phyloP scores from a whole-genome alignment of 2,329 filamentous ascomycete species.

The Corinectria fuckeliana region DNA sequence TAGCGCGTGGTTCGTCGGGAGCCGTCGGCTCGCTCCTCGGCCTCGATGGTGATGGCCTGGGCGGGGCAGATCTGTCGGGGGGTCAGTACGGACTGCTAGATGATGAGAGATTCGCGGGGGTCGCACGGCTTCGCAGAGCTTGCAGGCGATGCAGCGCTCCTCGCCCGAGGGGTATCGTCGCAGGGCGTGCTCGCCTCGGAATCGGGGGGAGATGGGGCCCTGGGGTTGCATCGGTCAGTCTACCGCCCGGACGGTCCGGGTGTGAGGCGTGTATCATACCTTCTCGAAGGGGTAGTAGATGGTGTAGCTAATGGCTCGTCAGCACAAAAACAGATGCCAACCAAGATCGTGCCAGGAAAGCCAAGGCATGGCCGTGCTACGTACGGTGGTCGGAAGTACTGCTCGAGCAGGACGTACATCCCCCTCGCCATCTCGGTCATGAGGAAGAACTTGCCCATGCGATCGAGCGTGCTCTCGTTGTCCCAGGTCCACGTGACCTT shows the following conservation, averaged over 20 bases:
- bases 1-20: slow-evolving; percentile 95
- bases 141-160: slow-evolving; percentile 99
- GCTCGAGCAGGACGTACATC: slow-evolving; percentile 97
- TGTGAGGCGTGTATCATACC: slow-evolving; percentile 47
- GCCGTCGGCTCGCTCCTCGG: slow-evolving; percentile 95
- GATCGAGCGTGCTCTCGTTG: slow-evolving; percentile 78
- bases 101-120: background rate
- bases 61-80: slow-evolving; percentile 82
- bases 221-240: slow-evolving; percentile 41
- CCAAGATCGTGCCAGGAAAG: too few species aligned
- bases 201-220: slow-evolving; percentile 95
- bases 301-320: slow-evolving; percentile 73
- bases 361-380: too few species aligned
- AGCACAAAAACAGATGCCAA: too few species aligned
- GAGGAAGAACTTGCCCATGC: slow-evolving; percentile 91
- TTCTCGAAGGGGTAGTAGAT: slow-evolving; percentile 99
- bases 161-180: slow-evolving; percentile 96
- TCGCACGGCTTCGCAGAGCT: slow-evolving; percentile 89
- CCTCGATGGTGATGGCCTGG: slow-evolving; percentile 98
- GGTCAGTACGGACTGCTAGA: slow-evolving; percentile 14
- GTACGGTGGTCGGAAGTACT: slow-evolving; percentile 97
- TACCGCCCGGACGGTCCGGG: slow-evolving; percentile 2
- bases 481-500: slow-evolving; percentile 82
- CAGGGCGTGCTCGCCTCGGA: slow-evolving; percentile 97
- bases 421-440: slow-evolving; percentile 94